phyloP scores from a whole-genome alignment of 352 stramenopile genomes.

The Phytophthora vignae region DNA sequence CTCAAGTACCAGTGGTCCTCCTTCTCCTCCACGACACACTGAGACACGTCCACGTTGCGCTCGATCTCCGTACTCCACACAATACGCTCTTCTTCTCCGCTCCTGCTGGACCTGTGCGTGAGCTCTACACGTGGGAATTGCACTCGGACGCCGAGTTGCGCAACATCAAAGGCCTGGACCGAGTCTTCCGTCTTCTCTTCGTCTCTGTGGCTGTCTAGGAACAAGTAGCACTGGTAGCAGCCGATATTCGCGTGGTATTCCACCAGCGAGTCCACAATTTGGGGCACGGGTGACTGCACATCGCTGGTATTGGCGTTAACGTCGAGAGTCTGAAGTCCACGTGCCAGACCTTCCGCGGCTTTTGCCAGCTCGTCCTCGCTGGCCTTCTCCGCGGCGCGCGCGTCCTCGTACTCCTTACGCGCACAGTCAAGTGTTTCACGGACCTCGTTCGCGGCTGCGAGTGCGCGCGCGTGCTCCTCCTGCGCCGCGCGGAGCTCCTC shows the following conservation, averaged over 20 bases:
- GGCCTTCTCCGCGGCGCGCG: constrained; percentile 26
- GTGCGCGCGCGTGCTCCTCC: constrained; percentile 51
- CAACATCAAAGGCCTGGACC: constrained; percentile 25
- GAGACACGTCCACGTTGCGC: constrained; percentile 53
- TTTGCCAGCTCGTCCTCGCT: constrained; percentile 46
- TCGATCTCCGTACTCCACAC: constrained; percentile 70
- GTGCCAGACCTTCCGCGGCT: constrained; percentile 35
- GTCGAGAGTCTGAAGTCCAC: constrained; percentile 35
- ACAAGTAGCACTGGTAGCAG: constrained; percentile 83
- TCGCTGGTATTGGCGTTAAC: not conserved
- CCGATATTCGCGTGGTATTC: constrained; percentile 88
- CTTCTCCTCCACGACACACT: constrained; percentile 48
- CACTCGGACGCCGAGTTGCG: constrained; percentile 41
- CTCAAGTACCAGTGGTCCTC: constrained; percentile 74
- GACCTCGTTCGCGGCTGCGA: constrained; percentile 33
- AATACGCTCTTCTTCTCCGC: constrained; percentile 7
- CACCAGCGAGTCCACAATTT: constrained; percentile 50
- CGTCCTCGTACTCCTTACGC: constrained; percentile 40
- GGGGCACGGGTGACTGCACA: constrained; percentile 11
- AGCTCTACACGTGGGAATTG: constrained; percentile 52
- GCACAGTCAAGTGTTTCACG: constrained; percentile 30
- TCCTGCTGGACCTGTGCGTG: constrained; percentile 1
- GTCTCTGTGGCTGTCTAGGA: constrained; percentile 21
- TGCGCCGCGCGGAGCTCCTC: constrained; percentile 47
- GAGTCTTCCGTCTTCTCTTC: not conserved